These are phyloP conservation scores for Cyclocybe cylindracea DNA, from an alignment of 768 basidiomycete genomes.

Conservation along the genomic window DNA sequence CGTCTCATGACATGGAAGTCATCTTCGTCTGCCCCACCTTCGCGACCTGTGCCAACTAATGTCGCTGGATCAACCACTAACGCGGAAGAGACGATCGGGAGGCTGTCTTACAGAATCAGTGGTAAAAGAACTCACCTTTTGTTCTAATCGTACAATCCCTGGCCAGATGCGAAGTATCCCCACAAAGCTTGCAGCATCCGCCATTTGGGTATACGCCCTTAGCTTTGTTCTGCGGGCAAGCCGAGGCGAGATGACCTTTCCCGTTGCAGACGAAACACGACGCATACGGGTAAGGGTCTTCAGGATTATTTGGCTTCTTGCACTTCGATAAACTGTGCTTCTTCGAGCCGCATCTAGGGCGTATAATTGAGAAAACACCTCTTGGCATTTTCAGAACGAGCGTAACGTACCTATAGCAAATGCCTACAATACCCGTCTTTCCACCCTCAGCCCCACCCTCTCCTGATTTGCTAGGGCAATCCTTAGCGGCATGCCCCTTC, in stretches of 20 bases:
- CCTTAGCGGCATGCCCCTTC: conserved; percentile 79
- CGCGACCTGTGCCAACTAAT: conserved; percentile 47
- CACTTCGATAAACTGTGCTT: conserved; percentile 82
- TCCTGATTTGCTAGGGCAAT: conserved; percentile 56
- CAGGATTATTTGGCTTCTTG: conserved; percentile 59
- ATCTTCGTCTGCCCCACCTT: conserved; percentile 88
- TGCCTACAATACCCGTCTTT: conserved; percentile 41
- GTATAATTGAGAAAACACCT: background rate
- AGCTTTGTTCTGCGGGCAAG: conserved; percentile 77
- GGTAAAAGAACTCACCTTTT: conserved; percentile 40
- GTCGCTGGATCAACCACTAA: conserved; percentile 37
- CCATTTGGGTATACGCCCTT: conserved; percentile 91
- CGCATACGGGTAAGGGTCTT: conserved; percentile 79
- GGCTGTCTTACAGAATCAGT: background rate
- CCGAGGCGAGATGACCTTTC: conserved; percentile 83
- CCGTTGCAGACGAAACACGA: conserved; percentile 89
- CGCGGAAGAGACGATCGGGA: conserved; percentile 15
- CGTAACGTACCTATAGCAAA: conserved; percentile 68
- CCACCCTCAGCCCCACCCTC: conserved; percentile 12
- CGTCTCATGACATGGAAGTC: conserved; percentile 87
- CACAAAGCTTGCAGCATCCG: conserved; percentile 88
- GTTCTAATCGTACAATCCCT: conserved; percentile 75
- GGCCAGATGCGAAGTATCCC: conserved; percentile 82
- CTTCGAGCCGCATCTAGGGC: conserved; percentile 74
- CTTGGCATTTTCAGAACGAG: background rate